Base-by-base conservation (phyloP, 768 basidiomycete species). In the Xerocomus spinulosus region DNA sequence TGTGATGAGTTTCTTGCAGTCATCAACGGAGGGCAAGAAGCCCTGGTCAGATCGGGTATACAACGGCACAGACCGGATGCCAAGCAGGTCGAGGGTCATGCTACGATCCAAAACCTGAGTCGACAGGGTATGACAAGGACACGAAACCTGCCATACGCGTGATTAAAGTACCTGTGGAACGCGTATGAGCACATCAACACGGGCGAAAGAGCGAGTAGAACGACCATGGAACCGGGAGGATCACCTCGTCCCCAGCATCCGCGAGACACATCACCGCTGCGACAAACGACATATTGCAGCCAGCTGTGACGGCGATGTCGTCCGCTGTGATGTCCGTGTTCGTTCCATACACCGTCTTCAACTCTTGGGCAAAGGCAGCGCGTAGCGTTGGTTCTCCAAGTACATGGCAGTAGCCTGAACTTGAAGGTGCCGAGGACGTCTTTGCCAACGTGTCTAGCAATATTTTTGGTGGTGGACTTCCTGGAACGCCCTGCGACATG, bases 401-500 rank as follows among this genome's bases (percentile, higher is more conserved):
- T 46, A 75, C 81, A 2, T 73, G 64, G 8, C 78, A 72, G 51
- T 91, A 91, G 4, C 79, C 75, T 36, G 77, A 77, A 28, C 70
- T 73, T 5, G 42, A 37, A 0, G 73, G 71, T 34, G 73, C 73
- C 8, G 73, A 64, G 0, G 78, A 65, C 0, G 77, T 72, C 9
- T 58, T 57, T 0, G 68, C 72, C 2, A 91, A 60, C 1, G 78
- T 74, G 0, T 73, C 58, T 28, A 81, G 73, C 9, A 89, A 66
- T 1, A 59, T 42, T 2, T 68, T 58, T 3, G 83, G 78, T 0
- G 90, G 89, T 0, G 82, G 78, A 0, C 69, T 71, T 5, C 83
- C 82, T 0, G 90, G 90, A 0, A 82, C 80, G 33, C 90, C 85
- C 64, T 90, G 87, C 2, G 83, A 82, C 72, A 89, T 81, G 56